Conservation (phyloP, 345 rosid genomes). For the Laguncularia racemosa region DNA sequence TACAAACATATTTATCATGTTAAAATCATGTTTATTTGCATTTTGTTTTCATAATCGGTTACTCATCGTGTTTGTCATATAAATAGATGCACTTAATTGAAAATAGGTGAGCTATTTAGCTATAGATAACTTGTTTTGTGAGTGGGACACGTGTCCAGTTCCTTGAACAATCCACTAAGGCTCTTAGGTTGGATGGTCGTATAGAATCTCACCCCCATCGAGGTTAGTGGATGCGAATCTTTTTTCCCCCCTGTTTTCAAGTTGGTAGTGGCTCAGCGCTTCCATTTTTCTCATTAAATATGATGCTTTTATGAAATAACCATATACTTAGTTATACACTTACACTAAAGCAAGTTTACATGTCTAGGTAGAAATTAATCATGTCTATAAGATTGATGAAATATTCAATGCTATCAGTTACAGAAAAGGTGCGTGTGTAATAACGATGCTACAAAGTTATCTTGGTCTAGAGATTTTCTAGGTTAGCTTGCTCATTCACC, state of each 20-base stretch:
- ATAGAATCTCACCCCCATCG: constrained; percentile 98
- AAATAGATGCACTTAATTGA: constrained; percentile 1
- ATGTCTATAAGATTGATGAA: constrained; percentile 85
- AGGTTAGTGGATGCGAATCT: constrained; percentile 38
- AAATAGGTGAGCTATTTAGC: constrained; percentile 91
- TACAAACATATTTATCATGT: no score
- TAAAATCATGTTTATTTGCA: no score
- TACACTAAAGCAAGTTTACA: no score
- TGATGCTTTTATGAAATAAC: no score
- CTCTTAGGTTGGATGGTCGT: constrained; percentile 87
- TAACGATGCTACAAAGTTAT: constrained; percentile 93
- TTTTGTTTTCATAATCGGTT: no score
- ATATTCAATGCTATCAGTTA: constrained; percentile 96
- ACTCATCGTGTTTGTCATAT: no score
- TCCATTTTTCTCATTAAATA: no score
- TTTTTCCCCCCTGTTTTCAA: neutral
- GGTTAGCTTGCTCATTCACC: constrained; percentile 39
- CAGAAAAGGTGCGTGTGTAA: constrained; percentile 86
- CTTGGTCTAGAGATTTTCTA: constrained; percentile 89
- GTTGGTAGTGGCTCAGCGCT: no score
- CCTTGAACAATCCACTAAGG: constrained; percentile 74
- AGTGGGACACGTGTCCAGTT: constrained; percentile 98
- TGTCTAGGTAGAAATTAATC: constrained; percentile 75
- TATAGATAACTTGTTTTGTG: constrained; percentile 80
- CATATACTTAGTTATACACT: no score